Conservation (phyloP, 129 eudicot genomes). For the Flaveria trinervia region DNA sequence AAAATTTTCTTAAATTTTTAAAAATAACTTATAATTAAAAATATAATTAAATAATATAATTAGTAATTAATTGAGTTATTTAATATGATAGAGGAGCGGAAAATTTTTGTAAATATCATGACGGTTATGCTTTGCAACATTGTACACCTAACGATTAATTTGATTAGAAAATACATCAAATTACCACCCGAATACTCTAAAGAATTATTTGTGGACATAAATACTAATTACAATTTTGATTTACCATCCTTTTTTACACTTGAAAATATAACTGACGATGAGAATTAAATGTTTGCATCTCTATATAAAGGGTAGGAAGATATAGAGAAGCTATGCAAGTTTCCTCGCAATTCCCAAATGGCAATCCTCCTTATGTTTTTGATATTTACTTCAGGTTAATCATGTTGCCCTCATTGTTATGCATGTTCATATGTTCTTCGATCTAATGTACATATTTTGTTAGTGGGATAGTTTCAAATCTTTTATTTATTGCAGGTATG, state of each 20-base stretch:
- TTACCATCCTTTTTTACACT: not conserved
- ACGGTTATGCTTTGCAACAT: no score
- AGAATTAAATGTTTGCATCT: not conserved
- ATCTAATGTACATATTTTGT: not conserved
- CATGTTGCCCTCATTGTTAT: not conserved
- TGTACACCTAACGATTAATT: no score
- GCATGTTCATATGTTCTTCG: not conserved
- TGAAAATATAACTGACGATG: not conserved
- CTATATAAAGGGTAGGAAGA: not conserved
- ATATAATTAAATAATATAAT: no score
- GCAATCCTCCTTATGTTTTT: not conserved
- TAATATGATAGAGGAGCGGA: no score
- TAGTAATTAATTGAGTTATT: no score
- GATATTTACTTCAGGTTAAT: slow-evolving; percentile 1
- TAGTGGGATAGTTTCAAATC: not conserved
- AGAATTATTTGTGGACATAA: not conserved
- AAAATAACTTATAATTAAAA: no score
- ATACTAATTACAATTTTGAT: not conserved
- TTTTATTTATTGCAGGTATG: not conserved
- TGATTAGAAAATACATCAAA: no score
- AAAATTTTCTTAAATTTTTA: no score
- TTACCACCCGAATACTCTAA: no score
- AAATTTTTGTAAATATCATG: no score
- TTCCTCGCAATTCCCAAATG: not conserved
- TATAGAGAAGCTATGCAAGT: not conserved